Base-by-base conservation (phyloP, 1,284 basidiomycete species). In the Schizophyllum amplum region DNA sequence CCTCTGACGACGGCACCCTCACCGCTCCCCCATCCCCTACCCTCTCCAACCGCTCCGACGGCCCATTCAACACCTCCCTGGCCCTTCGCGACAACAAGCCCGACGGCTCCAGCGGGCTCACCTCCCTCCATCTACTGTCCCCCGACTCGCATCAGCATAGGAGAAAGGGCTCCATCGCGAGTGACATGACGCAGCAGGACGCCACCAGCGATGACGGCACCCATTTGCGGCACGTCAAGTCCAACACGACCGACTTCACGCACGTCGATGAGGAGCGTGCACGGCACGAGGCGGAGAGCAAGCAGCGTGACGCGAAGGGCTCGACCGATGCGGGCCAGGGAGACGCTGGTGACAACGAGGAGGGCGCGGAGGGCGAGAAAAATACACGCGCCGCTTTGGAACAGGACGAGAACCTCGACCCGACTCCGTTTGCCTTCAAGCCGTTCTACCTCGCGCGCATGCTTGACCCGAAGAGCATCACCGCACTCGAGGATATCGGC, bases 391-490 rank as follows among this genome's bases (percentile, higher is more conserved):
- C 33, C 13, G 33, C 33, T 9, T 17, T 42, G 4, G 68, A 70
- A 17, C 76, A 83, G 63, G 86, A 88, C 62, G 79, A 80, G 47
- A 74, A 75, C n/a, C 76, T 81, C 48, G 82, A 94, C 68, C 83
- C 87, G 0, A 70, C 81, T 0, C 89, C 91, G 0, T 93, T 91
- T 68, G 4, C 3, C 11, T 84, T 87, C 66, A 84, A 81, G 57
- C 92, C 95, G 0, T 83, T 81, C 60, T 75, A 80, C 56, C 84
- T 99, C 4, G 94, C 94, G 21, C 82, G 85, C 60, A 81, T 98
- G 52, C 84, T 98, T 52, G 95, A 98, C 69, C 94, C 94, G 20
- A 95, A 95, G 73, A 83, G 74, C 60, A 65, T 95, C 6, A 79
- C 86, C 1, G 71, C 79, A 33, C 79, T 99, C 20, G 76, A 78